A percentile compares a stretch with the other conserved stretches of the same genome.
These are phyloP conservation scores for Colletotrichum sp. DNA, from an alignment of 2,329 filamentous ascomycete species.

Conservation along the genomic window DNA sequence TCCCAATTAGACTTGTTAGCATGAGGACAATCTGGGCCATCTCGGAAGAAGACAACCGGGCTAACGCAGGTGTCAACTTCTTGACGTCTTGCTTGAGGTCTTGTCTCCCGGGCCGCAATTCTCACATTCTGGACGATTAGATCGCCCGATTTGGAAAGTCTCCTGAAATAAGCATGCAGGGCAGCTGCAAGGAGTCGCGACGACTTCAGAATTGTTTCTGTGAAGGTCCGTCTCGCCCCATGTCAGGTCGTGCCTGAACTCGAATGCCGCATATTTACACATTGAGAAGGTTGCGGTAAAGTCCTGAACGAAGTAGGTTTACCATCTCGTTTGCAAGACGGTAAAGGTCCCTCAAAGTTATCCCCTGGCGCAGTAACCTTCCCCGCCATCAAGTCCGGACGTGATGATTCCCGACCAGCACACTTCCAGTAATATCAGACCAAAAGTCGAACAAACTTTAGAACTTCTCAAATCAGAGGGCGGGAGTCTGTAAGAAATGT, in stretches of 20 bases:
- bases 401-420: not conserved
- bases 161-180: not conserved
- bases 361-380: not conserved
- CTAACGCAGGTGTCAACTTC: not conserved
- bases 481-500: not conserved
- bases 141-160: not conserved
- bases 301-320: not conserved
- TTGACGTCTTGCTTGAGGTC: not conserved
- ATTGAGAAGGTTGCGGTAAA: not conserved
- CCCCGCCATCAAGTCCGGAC: not conserved
- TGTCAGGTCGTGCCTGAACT: not conserved
- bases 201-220: not conserved
- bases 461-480: not conserved
- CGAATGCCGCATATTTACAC: not conserved
- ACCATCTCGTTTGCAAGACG: not conserved
- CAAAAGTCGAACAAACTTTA: not conserved
- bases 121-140: too few relatives aligned
- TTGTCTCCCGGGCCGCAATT: not conserved
- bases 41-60: not conserved
- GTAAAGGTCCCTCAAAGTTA: rapidly evolving
- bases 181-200: not conserved
- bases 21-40: too few relatives aligned
- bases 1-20: too few relatives aligned
- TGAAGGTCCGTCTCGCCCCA: not conserved
- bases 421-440: not conserved